Percentiles rank a stretch among this genome's conserved stretches.
These are phyloP conservation scores for Letharia lupina DNA, from an alignment of 495 filamentous ascomycete species.

Conservation along the genomic window DNA sequence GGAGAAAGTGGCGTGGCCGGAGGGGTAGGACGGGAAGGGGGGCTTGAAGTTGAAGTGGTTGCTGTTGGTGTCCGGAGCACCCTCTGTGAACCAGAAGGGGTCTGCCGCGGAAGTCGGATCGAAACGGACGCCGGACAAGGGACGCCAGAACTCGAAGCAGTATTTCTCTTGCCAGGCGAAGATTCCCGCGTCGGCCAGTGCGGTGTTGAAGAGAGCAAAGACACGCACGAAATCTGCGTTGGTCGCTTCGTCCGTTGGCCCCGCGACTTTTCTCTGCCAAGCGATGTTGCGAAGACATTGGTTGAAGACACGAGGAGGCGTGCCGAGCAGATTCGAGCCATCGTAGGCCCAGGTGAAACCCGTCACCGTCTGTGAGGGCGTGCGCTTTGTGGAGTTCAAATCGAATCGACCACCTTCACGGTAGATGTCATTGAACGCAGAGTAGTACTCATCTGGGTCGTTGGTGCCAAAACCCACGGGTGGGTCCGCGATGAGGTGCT, in stretches of 20 bases:
- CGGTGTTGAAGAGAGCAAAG: conserved; percentile 29
- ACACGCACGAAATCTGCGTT: conserved; percentile 34
- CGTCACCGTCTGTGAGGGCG: conserved; percentile 24
- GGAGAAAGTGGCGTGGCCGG: conserved; percentile 34
- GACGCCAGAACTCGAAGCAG: conserved; percentile 33
- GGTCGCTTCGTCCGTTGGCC: conserved; percentile 24
- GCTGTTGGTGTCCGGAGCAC: conserved; percentile 33
- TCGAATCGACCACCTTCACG: conserved; percentile 24
- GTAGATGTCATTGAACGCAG: conserved; percentile 26
- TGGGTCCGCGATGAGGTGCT: conserved; percentile 32
- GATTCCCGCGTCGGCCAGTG: conserved; percentile 32
- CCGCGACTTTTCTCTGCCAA: conserved; percentile 14
- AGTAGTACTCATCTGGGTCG: conserved; percentile 26
- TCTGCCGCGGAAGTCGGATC: conserved; percentile 24
- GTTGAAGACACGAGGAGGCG: conserved; percentile 28
- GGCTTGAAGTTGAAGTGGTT: conserved; percentile 31
- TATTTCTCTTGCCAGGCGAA: conserved; percentile 33
- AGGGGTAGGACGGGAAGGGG: conserved; percentile 34
- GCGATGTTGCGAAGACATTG: conserved; percentile 30
- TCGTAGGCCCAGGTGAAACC: conserved; percentile 35
- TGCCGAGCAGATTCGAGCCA: conserved; percentile 32
- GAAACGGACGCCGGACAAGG: conserved; percentile 30
- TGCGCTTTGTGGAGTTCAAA: conserved; percentile 27
- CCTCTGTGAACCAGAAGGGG: conserved; percentile 31
- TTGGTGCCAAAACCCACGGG: conserved; percentile 25